These are phyloP conservation scores for Cryphonectria japonica DNA, from an alignment of 2,329 filamentous ascomycete genomes.

Conservation along the genomic window DNA sequence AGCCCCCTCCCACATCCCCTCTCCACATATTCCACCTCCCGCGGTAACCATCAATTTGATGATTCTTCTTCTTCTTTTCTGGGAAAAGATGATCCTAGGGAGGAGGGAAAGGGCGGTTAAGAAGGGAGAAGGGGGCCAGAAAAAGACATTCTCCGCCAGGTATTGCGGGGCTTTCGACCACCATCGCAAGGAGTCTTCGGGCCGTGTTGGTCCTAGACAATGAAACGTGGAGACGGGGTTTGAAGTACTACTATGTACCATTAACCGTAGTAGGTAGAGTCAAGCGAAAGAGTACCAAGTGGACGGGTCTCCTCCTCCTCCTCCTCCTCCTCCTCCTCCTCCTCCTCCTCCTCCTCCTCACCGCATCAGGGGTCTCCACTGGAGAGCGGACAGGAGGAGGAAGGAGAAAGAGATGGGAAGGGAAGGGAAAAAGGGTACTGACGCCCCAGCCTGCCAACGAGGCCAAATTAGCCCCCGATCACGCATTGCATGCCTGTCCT, in stretches of 20 bases:
- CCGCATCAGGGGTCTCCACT: background rate
- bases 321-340: background rate
- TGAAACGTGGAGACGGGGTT: background rate
- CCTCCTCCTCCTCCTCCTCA: background rate
- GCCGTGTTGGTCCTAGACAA: constrained; percentile 1
- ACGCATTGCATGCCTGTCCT: background rate
- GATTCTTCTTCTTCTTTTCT: background rate
- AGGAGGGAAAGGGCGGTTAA: background rate
- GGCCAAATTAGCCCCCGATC: background rate
- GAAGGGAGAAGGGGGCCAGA: background rate
- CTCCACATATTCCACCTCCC: background rate
- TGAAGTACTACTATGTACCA: too few species aligned
- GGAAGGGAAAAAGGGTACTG: background rate
- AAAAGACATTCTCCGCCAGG: background rate
- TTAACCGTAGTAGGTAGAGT: background rate
- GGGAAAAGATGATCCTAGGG: background rate
- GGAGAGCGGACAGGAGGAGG: background rate
- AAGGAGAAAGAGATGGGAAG: background rate
- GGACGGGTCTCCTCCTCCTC: background rate
- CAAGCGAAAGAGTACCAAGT: constrained; percentile 12
- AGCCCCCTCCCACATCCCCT: background rate
- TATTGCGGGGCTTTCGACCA: background rate
- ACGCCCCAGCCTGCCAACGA: background rate
- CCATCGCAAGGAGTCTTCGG: constrained; percentile 9
- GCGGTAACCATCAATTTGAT: background rate